Conservation (phyloP, 371 early-diverging fungal species). For the Mortierella sp. region DNA sequence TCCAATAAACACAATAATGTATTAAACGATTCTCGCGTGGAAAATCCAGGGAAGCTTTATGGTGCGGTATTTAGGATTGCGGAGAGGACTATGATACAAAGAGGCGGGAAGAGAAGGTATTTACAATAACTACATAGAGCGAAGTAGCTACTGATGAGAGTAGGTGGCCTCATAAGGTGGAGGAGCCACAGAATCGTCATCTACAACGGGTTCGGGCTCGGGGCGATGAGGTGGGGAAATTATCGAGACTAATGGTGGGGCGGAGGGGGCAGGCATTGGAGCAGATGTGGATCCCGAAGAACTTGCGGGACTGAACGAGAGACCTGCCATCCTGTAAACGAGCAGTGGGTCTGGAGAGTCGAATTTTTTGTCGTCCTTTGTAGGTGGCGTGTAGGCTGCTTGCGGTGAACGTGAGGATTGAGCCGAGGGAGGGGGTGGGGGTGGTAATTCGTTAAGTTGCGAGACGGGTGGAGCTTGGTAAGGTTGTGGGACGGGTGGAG, state of each 20-base stretch:
- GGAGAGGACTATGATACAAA: neutral
- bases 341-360: slow-evolving; percentile 25
- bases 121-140: neutral
- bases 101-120: neutral
- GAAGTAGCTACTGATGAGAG: neutral
- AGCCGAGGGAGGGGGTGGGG: neutral
- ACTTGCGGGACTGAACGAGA: slow-evolving; percentile 7
- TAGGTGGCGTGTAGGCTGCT: neutral
- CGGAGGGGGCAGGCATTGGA: slow-evolving; percentile 20
- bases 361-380: slow-evolving; percentile 5
- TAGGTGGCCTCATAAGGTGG: slow-evolving; percentile 26
- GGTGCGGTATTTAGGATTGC: neutral
- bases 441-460: neutral
- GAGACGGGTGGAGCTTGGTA: neutral
- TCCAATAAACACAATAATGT: neutral
- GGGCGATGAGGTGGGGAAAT: neutral
- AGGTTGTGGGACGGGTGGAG: neutral
- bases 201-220: neutral
- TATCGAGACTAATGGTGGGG: slow-evolving; percentile 15
- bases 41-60: neutral
- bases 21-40: neutral
- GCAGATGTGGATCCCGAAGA: slow-evolving; percentile 4
- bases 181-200: slow-evolving; percentile 19
- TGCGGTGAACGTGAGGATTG: neutral
- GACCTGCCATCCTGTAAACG: slow-evolving; percentile 26